Evolutionary conservation across 345 rosid genomes (phyloP).

Genomic region (Angophora floribunda): DNA sequence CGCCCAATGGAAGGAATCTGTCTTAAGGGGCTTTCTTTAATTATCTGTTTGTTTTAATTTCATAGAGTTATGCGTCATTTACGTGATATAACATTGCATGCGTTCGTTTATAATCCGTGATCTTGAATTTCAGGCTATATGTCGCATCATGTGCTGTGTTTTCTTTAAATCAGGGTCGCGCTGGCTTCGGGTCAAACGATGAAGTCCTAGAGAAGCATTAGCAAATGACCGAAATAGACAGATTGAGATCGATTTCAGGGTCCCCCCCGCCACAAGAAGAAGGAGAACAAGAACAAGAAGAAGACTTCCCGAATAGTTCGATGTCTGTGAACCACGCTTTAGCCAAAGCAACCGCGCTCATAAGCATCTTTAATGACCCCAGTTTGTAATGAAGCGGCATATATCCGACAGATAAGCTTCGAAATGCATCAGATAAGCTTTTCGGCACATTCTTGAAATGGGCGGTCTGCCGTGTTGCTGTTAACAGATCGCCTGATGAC

Average conservation of each 20-base stretch:
- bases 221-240: neutral
- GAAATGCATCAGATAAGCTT: neutral
- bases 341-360: neutral
- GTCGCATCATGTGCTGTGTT: neutral
- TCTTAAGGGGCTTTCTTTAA: neutral
- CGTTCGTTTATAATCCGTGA: neutral
- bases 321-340: neutral
- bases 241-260: neutral
- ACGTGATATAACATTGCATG: neutral
- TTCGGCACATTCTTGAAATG: neutral
- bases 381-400: neutral
- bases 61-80: neutral
- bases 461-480: neutral
- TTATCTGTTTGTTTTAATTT: neutral
- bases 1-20: neutral
- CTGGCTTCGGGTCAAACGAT: neutral
- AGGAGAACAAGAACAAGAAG: neutral
- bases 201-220: neutral
- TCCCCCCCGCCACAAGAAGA: neutral
- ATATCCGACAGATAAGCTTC: neutral
- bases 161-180: neutral
- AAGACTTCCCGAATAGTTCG: neutral
- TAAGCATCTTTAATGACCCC: neutral
- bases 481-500: too few species aligned
- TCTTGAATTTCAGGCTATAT: neutral